A percentile compares a stretch with the other conserved stretches of the same genome.
Conservation (phyloP, 805 yeast genomes). For the Metschnikowia sp. region DNA sequence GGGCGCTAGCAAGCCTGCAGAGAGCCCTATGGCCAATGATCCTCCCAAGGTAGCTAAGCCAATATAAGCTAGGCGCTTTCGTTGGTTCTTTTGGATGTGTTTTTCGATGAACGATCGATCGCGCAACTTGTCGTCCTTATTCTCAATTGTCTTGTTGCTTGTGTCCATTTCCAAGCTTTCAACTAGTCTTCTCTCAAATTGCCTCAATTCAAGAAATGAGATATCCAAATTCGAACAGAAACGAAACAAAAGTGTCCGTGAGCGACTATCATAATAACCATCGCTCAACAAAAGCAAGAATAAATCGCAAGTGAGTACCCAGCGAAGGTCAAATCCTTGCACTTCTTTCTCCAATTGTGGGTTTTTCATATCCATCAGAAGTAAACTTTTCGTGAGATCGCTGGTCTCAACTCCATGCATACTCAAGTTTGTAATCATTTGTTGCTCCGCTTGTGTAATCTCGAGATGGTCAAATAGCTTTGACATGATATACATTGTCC, state of each 20-base stretch:
- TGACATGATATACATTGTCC: conserved; percentile 74
- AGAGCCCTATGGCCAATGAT: conserved; percentile 85
- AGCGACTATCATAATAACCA: conserved; percentile 84
- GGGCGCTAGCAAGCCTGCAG: conserved; percentile 95
- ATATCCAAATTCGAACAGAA: conserved; percentile 66
- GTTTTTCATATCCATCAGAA: conserved; percentile 29
- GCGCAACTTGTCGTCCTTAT: conserved; percentile 69
- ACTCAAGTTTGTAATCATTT: conserved; percentile 84
- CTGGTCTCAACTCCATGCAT: conserved; percentile 74
- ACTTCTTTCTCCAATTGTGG: conserved; percentile 12
- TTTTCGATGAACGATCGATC: conserved; percentile 70
- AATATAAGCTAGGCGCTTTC: conserved; percentile 73
- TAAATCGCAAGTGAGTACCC: conserved; percentile 93
- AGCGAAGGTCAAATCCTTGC: conserved; percentile 60
- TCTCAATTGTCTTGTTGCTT: conserved; percentile 49
- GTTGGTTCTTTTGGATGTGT: conserved; percentile 63
- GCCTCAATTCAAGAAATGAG: conserved; percentile 64
- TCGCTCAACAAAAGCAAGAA: conserved; percentile 78
- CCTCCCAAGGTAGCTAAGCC: conserved; percentile 98
- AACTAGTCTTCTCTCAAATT: conserved; percentile 87
- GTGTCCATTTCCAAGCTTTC: conserved; percentile 83
- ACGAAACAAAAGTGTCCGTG: conserved; percentile 68
- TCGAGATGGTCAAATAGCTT: conserved; percentile 79
- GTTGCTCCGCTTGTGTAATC: conserved; percentile 68
- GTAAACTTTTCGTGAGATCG: conserved; percentile 67